Conservation (phyloP, 2,329 filamentous ascomycete species). For the Cryphonectria parasitica region DNA sequence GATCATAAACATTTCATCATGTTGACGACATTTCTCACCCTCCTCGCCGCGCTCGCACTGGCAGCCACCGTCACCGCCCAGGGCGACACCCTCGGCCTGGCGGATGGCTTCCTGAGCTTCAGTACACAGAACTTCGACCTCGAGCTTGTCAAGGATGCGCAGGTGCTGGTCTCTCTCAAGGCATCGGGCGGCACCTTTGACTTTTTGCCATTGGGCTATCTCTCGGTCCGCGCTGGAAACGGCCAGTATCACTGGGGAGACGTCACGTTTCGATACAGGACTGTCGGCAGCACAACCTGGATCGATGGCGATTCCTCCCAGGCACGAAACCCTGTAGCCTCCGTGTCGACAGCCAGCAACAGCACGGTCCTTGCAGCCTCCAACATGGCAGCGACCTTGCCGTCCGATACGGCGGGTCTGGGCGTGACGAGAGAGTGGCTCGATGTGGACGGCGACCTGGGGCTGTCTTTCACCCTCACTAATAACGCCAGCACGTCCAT, state of each 20-base stretch:
- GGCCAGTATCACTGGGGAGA: slow-evolving; percentile 64
- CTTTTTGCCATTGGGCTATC: slow-evolving; percentile 58
- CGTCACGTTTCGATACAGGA: slow-evolving; percentile 59
- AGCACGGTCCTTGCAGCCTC: slow-evolving; percentile 43
- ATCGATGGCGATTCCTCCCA: slow-evolving; percentile 50
- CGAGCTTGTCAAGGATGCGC: slow-evolving; percentile 48
- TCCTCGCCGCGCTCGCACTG: slow-evolving; percentile 13
- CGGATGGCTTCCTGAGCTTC: slow-evolving; percentile 45
- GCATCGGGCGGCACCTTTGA: slow-evolving; percentile 50
- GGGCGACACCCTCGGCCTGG: slow-evolving; percentile 43
- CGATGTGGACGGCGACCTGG: slow-evolving; percentile 51
- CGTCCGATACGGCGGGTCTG: slow-evolving; percentile 40
- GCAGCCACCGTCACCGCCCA: slow-evolving; percentile 13
- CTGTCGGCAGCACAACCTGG: slow-evolving; percentile 46
- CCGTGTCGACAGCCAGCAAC: slow-evolving; percentile 33
- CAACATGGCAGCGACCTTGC: slow-evolving; percentile 47
- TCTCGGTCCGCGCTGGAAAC: slow-evolving; percentile 51
- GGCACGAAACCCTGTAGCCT: slow-evolving; percentile 42
- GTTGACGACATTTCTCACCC: neutral
- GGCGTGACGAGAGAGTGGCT: slow-evolving; percentile 58
- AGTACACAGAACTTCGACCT: slow-evolving; percentile 47
- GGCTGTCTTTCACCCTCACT: slow-evolving; percentile 53
- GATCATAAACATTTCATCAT: slow-evolving; percentile 6
- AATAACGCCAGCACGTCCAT: slow-evolving; percentile 47
- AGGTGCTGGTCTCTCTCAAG: slow-evolving; percentile 53